phyloP scores from a whole-genome alignment of 2,329 filamentous ascomycete genomes.

The Metarhizium rileyi region DNA sequence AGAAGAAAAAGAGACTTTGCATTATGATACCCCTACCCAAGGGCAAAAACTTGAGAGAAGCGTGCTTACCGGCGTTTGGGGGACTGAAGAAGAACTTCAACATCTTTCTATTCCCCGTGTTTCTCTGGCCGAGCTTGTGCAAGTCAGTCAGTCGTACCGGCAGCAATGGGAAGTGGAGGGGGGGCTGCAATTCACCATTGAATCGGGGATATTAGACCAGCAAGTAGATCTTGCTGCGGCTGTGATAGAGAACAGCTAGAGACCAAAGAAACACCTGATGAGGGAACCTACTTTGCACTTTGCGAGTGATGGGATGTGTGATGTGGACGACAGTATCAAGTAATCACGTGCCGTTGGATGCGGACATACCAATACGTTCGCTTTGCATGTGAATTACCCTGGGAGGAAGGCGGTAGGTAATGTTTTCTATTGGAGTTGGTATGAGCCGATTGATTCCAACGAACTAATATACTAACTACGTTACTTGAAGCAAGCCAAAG shows the following conservation, averaged over 20 bases:
- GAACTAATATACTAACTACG: no score
- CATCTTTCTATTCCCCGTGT: slow-evolving; percentile 33
- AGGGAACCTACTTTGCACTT: neutral
- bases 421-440: no score
- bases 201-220: neutral
- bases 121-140: slow-evolving; percentile 32
- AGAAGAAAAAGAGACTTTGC: slow-evolving; percentile 28
- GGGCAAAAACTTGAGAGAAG: slow-evolving; percentile 21
- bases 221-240: neutral
- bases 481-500: no score
- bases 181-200: neutral
- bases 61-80: slow-evolving; percentile 28
- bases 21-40: slow-evolving; percentile 29
- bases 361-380: no score
- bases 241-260: slow-evolving; percentile 8
- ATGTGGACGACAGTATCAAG: neutral
- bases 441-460: no score
- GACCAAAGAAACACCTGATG: slow-evolving; percentile 5
- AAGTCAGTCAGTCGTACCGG: slow-evolving; percentile 18
- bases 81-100: slow-evolving; percentile 39
- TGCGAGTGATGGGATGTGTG: neutral
- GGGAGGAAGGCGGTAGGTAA: no score
- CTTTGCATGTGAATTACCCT: no score
- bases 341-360: no score
- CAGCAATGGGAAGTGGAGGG: neutral